Evolutionary conservation across 495 filamentous ascomycete genomes (phyloP), one percentile per base, ranked within the genome.

Genomic region (Rhypophila decipiens): DNA sequence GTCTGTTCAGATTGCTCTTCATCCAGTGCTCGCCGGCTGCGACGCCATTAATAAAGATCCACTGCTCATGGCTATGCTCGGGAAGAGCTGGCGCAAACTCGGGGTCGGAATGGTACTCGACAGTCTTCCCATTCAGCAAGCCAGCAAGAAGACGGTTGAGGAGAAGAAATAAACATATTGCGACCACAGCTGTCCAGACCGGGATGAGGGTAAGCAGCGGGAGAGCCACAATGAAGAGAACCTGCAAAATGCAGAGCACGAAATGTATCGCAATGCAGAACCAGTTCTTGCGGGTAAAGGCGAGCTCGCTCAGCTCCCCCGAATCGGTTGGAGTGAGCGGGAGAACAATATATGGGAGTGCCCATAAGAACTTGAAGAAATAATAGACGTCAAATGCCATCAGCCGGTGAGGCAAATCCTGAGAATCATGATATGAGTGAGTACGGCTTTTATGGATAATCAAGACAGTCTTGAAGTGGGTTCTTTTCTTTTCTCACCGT

Each of bases 41-140:
- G 24, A 85, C 81, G 11, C 85, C 85, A 55, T 88, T 88, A 52
- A 89, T 63, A 58, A 84, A 88, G 20, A 88, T 73, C 86, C 85
- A 89, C 35, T 79, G 72, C 60, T 89, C 85, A 50, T 80, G 65
- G 19, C 68, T 59, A 52, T 74, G 68, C 39, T 75, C 64, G 1
- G 59, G 65, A 20, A 60, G 36, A 11, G 59, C 65, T 1, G 63
- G 57, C 0, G 72, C 72, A 24, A 72, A 75, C 47, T 71, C 56
- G 1, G 66, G 62, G 13, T 72, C 61, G 7, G 68, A 72, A 11
- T 57, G 54, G 45, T 70, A 71, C 31, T 66, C 66, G 37, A 70
- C 58, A 1, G 53, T 59, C 10, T 51, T 53, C n/a, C 70, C 68
- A 42, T 81, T 82, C 49, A 83, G 57, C 17, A 72, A 19, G n/a